A percentile compares a stretch with the other conserved stretches of the same genome.
phyloP scores from a whole-genome alignment of 768 basidiomycete species.

The Hypsizygus marmoreus region DNA sequence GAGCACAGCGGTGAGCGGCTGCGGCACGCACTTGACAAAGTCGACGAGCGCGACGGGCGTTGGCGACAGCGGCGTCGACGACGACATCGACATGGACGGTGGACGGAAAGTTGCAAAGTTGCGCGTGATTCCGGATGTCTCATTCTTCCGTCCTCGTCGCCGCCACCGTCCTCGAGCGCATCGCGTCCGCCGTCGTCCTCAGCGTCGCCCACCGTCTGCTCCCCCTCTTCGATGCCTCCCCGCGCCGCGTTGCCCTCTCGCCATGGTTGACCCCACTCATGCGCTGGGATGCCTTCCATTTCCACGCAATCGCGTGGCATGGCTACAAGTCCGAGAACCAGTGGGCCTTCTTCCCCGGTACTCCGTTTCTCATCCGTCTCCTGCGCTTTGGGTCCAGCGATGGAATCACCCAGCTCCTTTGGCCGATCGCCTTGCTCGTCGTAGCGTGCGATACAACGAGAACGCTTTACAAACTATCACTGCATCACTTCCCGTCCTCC shows the following conservation, averaged over 20 bases:
- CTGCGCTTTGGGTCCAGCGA: conserved; percentile 20
- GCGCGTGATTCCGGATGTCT: conserved; percentile 1
- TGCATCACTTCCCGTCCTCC: conserved; percentile 60
- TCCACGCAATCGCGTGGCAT: conserved; percentile 61
- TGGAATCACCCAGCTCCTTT: conserved; percentile 31
- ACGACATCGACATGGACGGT: no score
- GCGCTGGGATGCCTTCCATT: conserved; percentile 92
- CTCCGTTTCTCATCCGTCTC: conserved; percentile 54
- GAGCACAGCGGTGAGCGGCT: conserved; percentile 61
- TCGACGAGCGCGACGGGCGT: conserved; percentile 24
- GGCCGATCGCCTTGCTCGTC: conserved; percentile 38
- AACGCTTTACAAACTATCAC: conserved; percentile 27
- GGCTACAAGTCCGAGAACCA: conserved; percentile 73
- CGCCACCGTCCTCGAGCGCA: conserved; percentile 21
- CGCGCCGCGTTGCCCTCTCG: conserved; percentile 25
- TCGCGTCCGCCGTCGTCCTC: conserved; percentile 26
- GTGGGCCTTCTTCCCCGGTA: conserved; percentile 85
- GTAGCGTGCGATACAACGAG: conserved; percentile 43
- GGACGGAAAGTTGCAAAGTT: no score
- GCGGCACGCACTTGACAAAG: conserved; percentile 62
- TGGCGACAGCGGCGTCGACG: conserved; percentile 1
- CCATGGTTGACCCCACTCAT: conserved; percentile 37
- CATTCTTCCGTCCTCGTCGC: conserved; percentile 12
- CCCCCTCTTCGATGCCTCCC: conserved; percentile 42
- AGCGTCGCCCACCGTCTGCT: conserved; percentile 26